These are phyloP conservation scores for Bothriochloa decipiens DNA, from an alignment of 176 grass and related monocot genomes.

Conservation along the genomic window DNA sequence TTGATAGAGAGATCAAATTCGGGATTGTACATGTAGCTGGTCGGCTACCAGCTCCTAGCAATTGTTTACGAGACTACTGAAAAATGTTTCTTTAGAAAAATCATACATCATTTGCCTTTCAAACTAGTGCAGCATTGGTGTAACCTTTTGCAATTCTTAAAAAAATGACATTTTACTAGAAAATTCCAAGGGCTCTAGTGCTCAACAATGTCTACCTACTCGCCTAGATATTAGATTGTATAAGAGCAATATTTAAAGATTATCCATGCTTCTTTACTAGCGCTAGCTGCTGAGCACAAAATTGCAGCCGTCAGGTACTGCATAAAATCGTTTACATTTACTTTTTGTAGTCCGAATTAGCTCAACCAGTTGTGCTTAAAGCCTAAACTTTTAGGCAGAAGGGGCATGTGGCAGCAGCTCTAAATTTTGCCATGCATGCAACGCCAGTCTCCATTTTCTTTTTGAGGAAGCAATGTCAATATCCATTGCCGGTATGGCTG, in stretches of 20 bases:
- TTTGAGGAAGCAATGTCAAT: neutral
- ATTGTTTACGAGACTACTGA: neutral
- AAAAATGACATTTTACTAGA: neutral
- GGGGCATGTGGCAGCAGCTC: neutral
- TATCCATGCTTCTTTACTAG: neutral
- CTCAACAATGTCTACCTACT: neutral
- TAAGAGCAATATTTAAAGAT: neutral
- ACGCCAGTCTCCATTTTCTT: neutral
- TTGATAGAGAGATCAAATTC: neutral
- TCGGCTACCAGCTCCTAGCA: neutral
- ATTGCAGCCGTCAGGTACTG: neutral
- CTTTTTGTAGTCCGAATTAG: neutral
- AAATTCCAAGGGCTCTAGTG: neutral
- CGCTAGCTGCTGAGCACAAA: neutral
- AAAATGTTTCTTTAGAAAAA: neutral
- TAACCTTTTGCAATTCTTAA: neutral
- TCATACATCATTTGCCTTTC: conserved; percentile 3
- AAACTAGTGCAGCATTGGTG: neutral
- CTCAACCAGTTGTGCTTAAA: neutral
- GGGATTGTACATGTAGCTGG: neutral
- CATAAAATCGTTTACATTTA: neutral
- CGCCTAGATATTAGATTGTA: neutral
- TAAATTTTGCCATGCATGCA: neutral
- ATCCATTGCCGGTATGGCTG: neutral
- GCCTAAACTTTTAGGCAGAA: neutral